Conservation (phyloP, 805 yeast genomes). For the Saturnispora zaruensis region DNA sequence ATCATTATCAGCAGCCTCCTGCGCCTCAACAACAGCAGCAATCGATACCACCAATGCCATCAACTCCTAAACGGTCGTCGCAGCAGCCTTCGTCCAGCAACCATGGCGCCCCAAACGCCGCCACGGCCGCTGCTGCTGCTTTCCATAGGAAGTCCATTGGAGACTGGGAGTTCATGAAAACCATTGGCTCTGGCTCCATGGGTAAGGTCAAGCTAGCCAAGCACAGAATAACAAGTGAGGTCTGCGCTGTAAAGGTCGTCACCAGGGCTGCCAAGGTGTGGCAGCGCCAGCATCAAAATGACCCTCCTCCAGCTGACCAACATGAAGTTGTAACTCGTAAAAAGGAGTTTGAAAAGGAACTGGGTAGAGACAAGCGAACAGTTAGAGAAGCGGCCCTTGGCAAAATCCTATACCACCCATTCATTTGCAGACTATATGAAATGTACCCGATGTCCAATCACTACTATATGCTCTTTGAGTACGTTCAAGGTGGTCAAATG, state of each 20-base stretch:
- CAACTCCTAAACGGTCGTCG: background rate
- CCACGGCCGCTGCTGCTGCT: constrained; percentile 27
- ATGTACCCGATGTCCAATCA: constrained; percentile 95
- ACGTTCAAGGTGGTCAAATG: constrained; percentile 95
- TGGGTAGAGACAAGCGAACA: constrained; percentile 85
- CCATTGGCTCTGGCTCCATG: constrained; percentile 98
- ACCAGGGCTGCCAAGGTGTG: constrained; percentile 79
- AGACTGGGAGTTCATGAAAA: constrained; percentile 92
- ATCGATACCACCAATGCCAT: background rate
- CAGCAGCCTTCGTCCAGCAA: background rate
- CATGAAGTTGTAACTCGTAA: constrained; percentile 51
- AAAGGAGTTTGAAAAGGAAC: constrained; percentile 71
- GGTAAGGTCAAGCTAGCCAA: constrained; percentile 95
- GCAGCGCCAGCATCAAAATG: constrained; percentile 60
- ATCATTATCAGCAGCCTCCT: constrained; percentile 9
- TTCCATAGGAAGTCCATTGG: constrained; percentile 87
- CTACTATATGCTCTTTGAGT: constrained; percentile 93
- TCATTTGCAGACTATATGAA: constrained; percentile 84
- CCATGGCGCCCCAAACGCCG: constrained; percentile 8
- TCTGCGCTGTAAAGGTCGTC: constrained; percentile 89
- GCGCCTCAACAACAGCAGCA: constrained; percentile 14
- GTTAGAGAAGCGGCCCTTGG: constrained; percentile 94
- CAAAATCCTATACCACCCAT: constrained; percentile 81
- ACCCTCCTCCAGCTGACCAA: constrained; percentile 54
- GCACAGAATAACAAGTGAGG: constrained; percentile 69